These are phyloP conservation scores for Coemansia sp. DNA, from an alignment of 192 early-diverging fungal genomes.

Conservation along the genomic window DNA sequence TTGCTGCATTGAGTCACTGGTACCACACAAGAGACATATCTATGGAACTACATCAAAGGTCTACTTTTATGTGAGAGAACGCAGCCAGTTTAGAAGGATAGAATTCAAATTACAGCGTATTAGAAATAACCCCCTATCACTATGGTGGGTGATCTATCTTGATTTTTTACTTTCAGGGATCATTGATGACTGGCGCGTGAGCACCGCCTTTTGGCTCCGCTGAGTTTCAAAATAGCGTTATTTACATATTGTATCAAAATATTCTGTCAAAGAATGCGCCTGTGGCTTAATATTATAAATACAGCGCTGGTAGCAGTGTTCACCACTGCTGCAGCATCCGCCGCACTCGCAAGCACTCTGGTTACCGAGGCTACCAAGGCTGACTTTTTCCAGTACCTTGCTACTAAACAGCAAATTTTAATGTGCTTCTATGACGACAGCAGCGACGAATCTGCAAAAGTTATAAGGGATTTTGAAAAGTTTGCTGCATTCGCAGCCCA, in stretches of 20 bases:
- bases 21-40: no score
- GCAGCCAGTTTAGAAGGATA: no score
- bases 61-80: no score
- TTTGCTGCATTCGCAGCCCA: constrained; percentile 21
- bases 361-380: constrained; percentile 25
- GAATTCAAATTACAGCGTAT: no score
- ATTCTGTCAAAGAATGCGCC: not conserved
- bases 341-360: not conserved
- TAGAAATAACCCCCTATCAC: no score
- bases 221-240: not conserved
- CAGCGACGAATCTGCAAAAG: constrained; percentile 22
- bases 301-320: not conserved
- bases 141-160: no score
- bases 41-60: no score
- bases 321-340: not conserved
- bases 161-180: no score
- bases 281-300: not conserved
- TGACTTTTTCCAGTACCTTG: constrained; percentile 21
- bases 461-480: constrained; percentile 12
- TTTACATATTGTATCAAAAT: not conserved
- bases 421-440: constrained; percentile 27
- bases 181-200: not conserved
- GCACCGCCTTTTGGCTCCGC: not conserved
- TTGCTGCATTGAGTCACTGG: no score
- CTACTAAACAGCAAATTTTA: constrained; percentile 23